These are phyloP conservation scores for Pyrenochaeta sp. DNA, from an alignment of 2,329 filamentous ascomycete species.

Conservation along the genomic window DNA sequence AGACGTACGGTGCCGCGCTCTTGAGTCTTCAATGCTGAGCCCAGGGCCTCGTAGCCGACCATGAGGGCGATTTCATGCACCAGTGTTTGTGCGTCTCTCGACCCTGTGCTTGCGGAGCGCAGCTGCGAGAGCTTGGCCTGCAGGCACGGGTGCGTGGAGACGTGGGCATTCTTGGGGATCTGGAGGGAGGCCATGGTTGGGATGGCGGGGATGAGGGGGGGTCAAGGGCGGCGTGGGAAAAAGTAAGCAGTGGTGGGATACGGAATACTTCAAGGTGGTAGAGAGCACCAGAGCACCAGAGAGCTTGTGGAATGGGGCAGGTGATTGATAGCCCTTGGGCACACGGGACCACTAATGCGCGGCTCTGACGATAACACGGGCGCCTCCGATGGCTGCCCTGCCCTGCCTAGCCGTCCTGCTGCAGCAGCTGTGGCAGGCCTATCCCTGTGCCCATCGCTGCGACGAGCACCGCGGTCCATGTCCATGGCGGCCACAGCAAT, in stretches of 20 bases:
- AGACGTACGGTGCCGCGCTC: slow-evolving; percentile 69
- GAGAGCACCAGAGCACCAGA: too few species aligned
- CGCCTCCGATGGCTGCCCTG: slow-evolving; percentile 12
- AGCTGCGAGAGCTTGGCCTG: slow-evolving; percentile 89
- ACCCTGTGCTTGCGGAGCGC: slow-evolving; percentile 72
- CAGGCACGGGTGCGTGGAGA: slow-evolving; percentile 87
- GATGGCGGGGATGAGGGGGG: too few species aligned
- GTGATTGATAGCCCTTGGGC: slow-evolving; percentile 16
- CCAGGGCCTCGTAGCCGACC: slow-evolving; percentile 81
- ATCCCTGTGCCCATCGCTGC: slow-evolving; percentile 14
- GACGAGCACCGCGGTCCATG: too few species aligned
- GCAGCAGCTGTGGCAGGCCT: slow-evolving; percentile 4
- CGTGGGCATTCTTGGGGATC: slow-evolving; percentile 67
- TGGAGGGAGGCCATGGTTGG: slow-evolving; percentile 39
- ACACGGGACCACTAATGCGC: slow-evolving; percentile 14
- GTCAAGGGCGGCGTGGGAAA: too few species aligned
- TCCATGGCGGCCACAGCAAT: background rate
- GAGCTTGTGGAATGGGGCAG: slow-evolving; percentile 17
- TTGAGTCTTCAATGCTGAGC: slow-evolving; percentile 64
- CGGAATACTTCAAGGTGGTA: too few species aligned
- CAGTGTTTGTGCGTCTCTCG: slow-evolving; percentile 79
- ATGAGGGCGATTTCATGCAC: slow-evolving; percentile 88
- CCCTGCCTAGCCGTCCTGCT: slow-evolving; percentile 3
- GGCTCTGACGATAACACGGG: slow-evolving; percentile 8
- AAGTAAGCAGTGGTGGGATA: too few species aligned